Evolutionary conservation across 805 yeast species (phyloP).

Genomic region (Candida ulmi): DNA sequence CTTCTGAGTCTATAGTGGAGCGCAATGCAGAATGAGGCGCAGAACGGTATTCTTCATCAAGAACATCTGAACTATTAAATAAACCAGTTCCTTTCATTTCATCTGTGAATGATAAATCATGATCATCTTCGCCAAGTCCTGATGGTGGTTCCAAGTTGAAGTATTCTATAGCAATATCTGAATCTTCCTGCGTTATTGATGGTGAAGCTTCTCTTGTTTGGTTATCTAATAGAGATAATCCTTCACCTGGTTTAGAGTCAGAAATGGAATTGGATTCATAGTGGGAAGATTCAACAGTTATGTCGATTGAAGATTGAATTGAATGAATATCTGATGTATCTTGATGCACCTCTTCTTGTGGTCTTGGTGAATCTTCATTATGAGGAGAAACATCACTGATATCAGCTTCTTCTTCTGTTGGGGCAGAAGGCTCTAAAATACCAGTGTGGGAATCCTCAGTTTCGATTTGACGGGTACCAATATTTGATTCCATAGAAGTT

Average conservation of each 20-base stretch:
- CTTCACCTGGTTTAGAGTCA: conserved; percentile 1
- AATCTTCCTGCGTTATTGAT: not conserved
- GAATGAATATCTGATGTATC: conserved; percentile 3
- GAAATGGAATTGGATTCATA: no score
- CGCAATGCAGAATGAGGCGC: not conserved
- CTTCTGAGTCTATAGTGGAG: not conserved
- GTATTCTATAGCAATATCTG: not conserved
- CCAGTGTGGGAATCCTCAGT: no score
- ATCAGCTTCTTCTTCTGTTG: no score
- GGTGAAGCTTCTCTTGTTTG: conserved; percentile 1
- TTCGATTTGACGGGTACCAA: no score
- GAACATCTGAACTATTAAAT: not conserved
- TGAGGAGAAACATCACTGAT: no score
- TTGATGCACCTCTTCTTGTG: no score
- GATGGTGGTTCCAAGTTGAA: not conserved
- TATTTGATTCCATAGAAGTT: no score
- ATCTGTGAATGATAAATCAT: not conserved
- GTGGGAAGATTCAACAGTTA: no score
- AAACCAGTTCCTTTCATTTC: conserved; percentile 1
- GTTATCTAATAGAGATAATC: conserved; percentile 8
- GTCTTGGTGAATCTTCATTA: no score
- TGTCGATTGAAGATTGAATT: conserved; percentile 9
- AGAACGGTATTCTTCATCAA: not conserved
- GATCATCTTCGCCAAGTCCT: not conserved
- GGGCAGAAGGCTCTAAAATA: no score